These are phyloP conservation scores for Dictyostelium purpureum DNA, from an alignment of 78 protist genomes.

Conservation along the genomic window DNA sequence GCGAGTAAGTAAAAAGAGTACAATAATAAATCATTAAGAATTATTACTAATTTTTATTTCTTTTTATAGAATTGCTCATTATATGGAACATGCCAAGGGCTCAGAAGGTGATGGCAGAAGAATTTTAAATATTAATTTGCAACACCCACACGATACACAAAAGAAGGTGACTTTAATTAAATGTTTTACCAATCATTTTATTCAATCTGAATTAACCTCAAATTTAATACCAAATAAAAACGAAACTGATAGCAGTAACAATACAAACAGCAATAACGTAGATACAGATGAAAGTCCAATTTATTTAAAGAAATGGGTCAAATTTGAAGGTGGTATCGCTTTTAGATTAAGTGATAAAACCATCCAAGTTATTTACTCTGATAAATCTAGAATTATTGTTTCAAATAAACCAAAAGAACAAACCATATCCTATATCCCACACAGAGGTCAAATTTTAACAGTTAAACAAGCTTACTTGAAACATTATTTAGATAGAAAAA, in stretches of 20 bases:
- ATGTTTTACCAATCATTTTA: slow-evolving; percentile 85
- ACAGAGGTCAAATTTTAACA: slow-evolving; percentile 46
- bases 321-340: slow-evolving; percentile 87
- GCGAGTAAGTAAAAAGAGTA: slow-evolving; percentile 20
- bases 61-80: slow-evolving; percentile 48
- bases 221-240: background rate
- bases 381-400: slow-evolving; percentile 38
- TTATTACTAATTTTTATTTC: background rate
- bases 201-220: background rate
- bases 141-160: slow-evolving; percentile 69
- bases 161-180: slow-evolving; percentile 92
- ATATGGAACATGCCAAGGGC: slow-evolving; percentile 80
- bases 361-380: slow-evolving; percentile 81
- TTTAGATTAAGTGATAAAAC: slow-evolving; percentile 85
- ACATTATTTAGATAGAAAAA: background rate
- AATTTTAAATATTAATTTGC: slow-evolving; percentile 36
- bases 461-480: background rate
- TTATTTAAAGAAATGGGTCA: slow-evolving; percentile 91
- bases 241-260: slow-evolving; percentile 11
- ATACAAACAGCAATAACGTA: background rate
- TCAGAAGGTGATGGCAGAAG: slow-evolving; percentile 66
- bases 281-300: slow-evolving; percentile 27
- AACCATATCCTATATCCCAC: background rate
- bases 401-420: background rate
- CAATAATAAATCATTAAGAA: background rate